Percentiles rank a stretch among this genome's conserved stretches.
These are phyloP conservation scores for Miscanthus lutarioriparius DNA, from an alignment of 176 grass and related monocot species.

Conservation along the genomic window DNA sequence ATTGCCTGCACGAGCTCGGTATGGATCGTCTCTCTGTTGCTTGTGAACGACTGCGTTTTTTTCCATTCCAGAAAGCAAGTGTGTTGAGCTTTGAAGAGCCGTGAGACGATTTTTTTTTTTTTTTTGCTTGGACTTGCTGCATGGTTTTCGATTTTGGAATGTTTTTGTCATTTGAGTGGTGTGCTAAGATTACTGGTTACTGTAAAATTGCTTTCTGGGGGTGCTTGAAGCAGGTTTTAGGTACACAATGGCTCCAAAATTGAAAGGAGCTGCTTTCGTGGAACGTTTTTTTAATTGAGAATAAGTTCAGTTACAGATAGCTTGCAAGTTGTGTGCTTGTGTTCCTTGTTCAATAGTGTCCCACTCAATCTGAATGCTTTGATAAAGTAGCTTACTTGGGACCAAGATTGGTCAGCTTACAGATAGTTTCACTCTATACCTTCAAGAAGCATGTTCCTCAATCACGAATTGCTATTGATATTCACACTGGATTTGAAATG, in stretches of 20 bases:
- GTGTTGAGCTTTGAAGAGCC: not conserved
- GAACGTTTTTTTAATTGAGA: not conserved
- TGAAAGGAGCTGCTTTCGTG: not conserved
- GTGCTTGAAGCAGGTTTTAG: not conserved
- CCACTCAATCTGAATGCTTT: not conserved
- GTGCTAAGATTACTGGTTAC: not conserved
- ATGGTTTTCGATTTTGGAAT: not conserved
- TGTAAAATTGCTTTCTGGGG: not conserved
- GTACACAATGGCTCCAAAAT: not conserved
- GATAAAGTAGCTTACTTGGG: not conserved
- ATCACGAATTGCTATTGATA: not conserved
- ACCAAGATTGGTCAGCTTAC: not conserved
- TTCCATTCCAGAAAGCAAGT: not conserved
- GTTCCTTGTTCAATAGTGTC: not conserved
- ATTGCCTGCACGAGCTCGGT: constrained; percentile 80
- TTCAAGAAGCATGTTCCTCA: not conserved
- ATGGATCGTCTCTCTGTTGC: constrained; percentile 8
- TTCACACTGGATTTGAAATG: not conserved
- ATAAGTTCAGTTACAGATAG: not conserved
- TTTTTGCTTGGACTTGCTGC: not conserved
- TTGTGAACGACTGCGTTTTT: not conserved
- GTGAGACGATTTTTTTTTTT: too few species aligned
- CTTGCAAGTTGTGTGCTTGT: not conserved
- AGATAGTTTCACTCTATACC: not conserved
- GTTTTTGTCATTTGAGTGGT: not conserved